Base-by-base conservation (phyloP, 2,329 filamentous ascomycete species). In the Chrysoporthe deuterocubensis region DNA sequence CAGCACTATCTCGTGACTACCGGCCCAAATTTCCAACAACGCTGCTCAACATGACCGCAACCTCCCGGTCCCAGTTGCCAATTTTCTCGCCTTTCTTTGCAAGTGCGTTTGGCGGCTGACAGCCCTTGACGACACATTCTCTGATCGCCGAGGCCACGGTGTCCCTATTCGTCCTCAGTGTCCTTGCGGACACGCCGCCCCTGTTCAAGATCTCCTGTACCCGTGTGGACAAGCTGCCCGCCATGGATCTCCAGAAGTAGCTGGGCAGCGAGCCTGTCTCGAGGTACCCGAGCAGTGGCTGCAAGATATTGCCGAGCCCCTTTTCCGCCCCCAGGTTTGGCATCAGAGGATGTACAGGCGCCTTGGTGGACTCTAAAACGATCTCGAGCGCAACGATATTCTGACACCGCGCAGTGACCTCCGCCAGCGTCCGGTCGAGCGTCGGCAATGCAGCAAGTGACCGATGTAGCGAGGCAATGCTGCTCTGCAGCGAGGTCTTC, bases 181-280 rank as follows among this genome's bases (percentile, higher is more conserved):
- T 94, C 67, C 96, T 86, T 4, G 93, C 93, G 40, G 92, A 91
- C 0, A 94, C 91, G 0, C 96, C 95, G 2, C 95, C 94, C 67
- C 92, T 87, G 69, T 86, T 89, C 67, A 97, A 79, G 57, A 98
- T 92, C 72, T 98, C 95, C 77, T 94, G 90, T 0, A 97, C 93
- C 32, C 92, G 87, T 0, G 89, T 83, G 3, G 91, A 88, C 68
- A 98, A 83, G 66, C 89, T 90, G 0, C 91, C 89, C 0, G 96
- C 96, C 74, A 98, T 86, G 9, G 91, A 92, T 64, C 96, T 87
- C 94, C 96, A 99, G 81, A 97, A 99, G 77, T 95, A 97, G 0
- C 92, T 95, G 1, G 93, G 89, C 18, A 99, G 82, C 1, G 92
- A 96, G 0, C 92, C 89, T 0, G 94, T 97, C 78, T 98, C 96